Percentiles rank a stretch among this genome's conserved stretches.
These are phyloP conservation scores for Chytridium lagenaria DNA, from an alignment of 371 early-diverging fungal genomes.

Conservation along the genomic window DNA sequence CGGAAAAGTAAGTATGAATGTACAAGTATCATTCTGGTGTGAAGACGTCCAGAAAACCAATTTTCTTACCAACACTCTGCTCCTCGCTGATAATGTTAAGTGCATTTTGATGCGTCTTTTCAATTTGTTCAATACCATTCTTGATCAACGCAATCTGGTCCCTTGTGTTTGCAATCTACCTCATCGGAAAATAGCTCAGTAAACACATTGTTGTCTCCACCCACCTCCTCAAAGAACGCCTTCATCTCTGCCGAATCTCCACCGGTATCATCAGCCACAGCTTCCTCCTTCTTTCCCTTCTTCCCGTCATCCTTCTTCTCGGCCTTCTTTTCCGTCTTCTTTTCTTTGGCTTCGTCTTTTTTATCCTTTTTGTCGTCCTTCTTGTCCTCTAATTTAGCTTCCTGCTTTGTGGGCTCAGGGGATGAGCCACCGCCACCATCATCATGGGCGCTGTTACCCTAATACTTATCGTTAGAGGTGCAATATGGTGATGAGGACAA, in stretches of 20 bases:
- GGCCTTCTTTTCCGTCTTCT: slow-evolving; percentile 14
- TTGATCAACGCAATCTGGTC: slow-evolving; percentile 70
- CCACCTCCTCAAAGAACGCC: slow-evolving; percentile 38
- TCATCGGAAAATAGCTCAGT: not conserved
- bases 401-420: not conserved
- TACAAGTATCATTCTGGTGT: no score
- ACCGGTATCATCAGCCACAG: not conserved
- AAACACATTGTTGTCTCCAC: slow-evolving; percentile 1
- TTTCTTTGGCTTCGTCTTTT: slow-evolving; percentile 18
- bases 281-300: not conserved
- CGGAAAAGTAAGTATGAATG: no score
- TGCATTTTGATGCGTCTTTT: slow-evolving; percentile 71
- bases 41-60: no score
- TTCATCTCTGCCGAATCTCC: slow-evolving; percentile 43
- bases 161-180: slow-evolving; percentile 71
- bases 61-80: slow-evolving; percentile 58
- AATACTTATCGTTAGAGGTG: no score
- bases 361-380: slow-evolving; percentile 16
- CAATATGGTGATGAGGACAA: not conserved
- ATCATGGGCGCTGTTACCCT: not conserved
- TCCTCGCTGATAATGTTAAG: slow-evolving; percentile 75
- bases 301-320: slow-evolving; percentile 21
- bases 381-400: not conserved
- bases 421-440: not conserved
- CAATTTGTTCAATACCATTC: slow-evolving; percentile 68